phyloP scores from a whole-genome alignment of 2,329 filamentous ascomycete genomes.

The Grosmannia serpens region DNA sequence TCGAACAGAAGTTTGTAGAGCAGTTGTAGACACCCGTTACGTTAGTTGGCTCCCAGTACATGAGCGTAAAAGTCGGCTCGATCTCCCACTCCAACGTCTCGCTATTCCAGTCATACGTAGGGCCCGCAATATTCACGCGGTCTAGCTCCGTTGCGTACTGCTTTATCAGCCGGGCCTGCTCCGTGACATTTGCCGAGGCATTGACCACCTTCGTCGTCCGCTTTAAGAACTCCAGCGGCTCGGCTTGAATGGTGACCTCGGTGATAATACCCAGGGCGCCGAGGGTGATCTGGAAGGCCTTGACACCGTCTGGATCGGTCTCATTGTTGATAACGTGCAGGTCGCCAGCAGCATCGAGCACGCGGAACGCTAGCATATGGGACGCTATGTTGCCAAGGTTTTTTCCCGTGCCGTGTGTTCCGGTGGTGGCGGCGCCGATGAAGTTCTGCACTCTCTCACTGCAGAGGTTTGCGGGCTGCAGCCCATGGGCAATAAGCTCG shows the following conservation, averaged over 20 bases:
- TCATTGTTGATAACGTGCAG: background rate
- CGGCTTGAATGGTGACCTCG: background rate
- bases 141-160: background rate
- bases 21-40: conserved; percentile 1
- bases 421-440: background rate
- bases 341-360: background rate
- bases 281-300: background rate
- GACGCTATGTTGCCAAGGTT: background rate
- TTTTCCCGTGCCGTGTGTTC: background rate
- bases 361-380: background rate
- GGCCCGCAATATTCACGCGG: background rate
- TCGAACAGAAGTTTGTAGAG: background rate
- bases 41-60: background rate
- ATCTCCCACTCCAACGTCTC: background rate
- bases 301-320: background rate
- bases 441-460: conserved; percentile 1
- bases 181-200: background rate
- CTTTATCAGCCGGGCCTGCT: background rate
- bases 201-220: background rate
- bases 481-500: background rate
- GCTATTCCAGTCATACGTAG: background rate
- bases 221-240: background rate
- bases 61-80: background rate
- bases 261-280: background rate
- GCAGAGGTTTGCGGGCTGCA: background rate